phyloP scores from a whole-genome alignment of 2,329 filamentous ascomycete species.

The Keithomyces neogunnii region DNA sequence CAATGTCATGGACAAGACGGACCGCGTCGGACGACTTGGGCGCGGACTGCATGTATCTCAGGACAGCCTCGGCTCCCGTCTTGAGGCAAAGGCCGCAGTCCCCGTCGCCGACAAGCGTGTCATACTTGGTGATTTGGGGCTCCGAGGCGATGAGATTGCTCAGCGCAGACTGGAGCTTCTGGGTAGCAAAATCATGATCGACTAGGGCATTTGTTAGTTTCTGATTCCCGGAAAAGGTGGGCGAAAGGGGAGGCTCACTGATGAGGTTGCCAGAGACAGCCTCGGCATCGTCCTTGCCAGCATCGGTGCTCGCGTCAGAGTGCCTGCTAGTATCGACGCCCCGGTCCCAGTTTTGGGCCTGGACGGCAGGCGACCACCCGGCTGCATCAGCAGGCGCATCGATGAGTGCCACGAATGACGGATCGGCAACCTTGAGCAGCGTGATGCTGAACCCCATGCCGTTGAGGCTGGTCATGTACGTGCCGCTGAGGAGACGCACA shows the following conservation, averaged over 20 bases:
- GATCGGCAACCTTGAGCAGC: conserved; percentile 20
- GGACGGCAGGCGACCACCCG: conserved; percentile 44
- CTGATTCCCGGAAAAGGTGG: background rate
- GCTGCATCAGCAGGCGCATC: conserved; percentile 60
- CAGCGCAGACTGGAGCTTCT: conserved; percentile 16
- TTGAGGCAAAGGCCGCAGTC: conserved; percentile 8
- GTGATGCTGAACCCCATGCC: conserved; percentile 65
- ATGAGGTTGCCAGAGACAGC: conserved; percentile 8
- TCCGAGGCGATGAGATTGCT: conserved; percentile 10
- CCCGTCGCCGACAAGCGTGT: conserved; percentile 22
- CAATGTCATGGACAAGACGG: conserved; percentile 15
- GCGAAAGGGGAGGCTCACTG: conserved; percentile 1
- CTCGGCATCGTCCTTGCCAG: background rate
- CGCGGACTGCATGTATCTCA: background rate
- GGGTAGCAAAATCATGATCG: conserved; percentile 3
- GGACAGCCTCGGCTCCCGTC: conserved; percentile 38
- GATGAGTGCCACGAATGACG: conserved; percentile 56
- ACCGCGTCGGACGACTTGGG: background rate
- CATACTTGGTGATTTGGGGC: conserved; percentile 16
- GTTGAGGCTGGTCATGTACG: conserved; percentile 66
- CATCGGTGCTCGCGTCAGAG: conserved; percentile 1
- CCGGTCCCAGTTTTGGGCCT: conserved; percentile 7
- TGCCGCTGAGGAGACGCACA: conserved; percentile 31
- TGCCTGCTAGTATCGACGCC: conserved; percentile 8
- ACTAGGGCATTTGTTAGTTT: conserved; percentile 4